Evolutionary conservation across 2,329 filamentous ascomycete species (phyloP).

Genomic region (Verticillium nubilum): DNA sequence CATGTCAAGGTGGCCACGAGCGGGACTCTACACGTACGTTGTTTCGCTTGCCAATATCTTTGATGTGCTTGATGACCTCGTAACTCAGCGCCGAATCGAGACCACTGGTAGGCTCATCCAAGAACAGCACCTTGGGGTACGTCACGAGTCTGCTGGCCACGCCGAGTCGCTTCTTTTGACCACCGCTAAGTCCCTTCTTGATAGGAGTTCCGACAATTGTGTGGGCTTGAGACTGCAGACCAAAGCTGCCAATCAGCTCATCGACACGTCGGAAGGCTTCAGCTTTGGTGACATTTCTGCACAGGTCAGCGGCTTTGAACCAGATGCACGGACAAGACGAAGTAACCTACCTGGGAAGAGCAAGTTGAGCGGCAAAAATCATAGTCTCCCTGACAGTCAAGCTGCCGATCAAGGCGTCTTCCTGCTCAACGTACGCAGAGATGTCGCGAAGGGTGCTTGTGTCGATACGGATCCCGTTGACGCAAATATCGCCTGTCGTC

Average conservation of each 20-base stretch:
- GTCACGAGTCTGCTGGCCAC: conserved; percentile 80
- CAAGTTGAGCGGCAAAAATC: conserved; percentile 67
- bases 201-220: conserved; percentile 78
- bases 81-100: conserved; percentile 72
- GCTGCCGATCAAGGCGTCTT: conserved; percentile 77
- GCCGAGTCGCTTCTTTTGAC: conserved; percentile 76
- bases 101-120: conserved; percentile 81
- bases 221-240: conserved; percentile 62
- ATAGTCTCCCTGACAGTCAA: conserved; percentile 78
- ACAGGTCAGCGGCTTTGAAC: neutral
- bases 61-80: conserved; percentile 72
- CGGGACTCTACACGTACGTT: conserved; percentile 39
- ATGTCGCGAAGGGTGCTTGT: conserved; percentile 55
- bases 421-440: conserved; percentile 79
- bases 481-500: conserved; percentile 46
- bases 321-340: neutral
- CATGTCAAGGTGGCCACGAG: neutral
- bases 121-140: conserved; percentile 71
- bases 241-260: conserved; percentile 65
- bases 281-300: conserved; percentile 32
- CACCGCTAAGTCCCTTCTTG: conserved; percentile 76
- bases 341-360: conserved; percentile 10
- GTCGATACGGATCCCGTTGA: conserved; percentile 57
- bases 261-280: conserved; percentile 61
- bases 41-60: conserved; percentile 58